Evolutionary conservation across 306 rosid genomes (phyloP).

Genomic region (Dalbergia cultrata): DNA sequence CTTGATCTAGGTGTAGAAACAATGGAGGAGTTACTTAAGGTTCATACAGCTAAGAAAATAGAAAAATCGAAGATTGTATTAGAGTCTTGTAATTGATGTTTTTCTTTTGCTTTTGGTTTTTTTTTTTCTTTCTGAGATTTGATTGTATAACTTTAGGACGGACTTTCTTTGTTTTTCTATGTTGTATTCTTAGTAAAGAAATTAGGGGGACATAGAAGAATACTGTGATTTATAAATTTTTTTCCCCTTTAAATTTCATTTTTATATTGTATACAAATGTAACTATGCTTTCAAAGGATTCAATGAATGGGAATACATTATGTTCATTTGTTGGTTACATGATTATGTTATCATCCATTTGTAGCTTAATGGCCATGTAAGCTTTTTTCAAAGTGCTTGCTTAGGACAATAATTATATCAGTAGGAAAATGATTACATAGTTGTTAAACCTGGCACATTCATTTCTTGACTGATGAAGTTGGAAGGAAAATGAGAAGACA

Average conservation of each 20-base stretch:
- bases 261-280: constrained; percentile 53
- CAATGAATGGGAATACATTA: constrained; percentile 53
- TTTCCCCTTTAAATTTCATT: constrained; percentile 15
- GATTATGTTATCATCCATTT: constrained; percentile 26
- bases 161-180: constrained; percentile 18
- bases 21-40: constrained; percentile 12
- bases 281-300: constrained; percentile 48
- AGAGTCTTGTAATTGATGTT: constrained; percentile 20
- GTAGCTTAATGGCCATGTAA: constrained; percentile 31
- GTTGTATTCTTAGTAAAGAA: background rate
- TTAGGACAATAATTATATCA: constrained; percentile 33
- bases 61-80: constrained; percentile 39
- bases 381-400: no score
- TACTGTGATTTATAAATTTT: constrained; percentile 51
- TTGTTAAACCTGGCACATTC: constrained; percentile 31
- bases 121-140: constrained; percentile 33
- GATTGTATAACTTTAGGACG: constrained; percentile 45
- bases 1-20: constrained; percentile 41
- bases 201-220: constrained; percentile 30
- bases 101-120: constrained; percentile 29
- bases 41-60: constrained; percentile 20
- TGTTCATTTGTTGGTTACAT: constrained; percentile 45
- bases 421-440: constrained; percentile 24
- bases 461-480: no score
- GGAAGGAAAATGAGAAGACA: no score